A percentile compares a stretch with the other conserved stretches of the same genome.
These are phyloP conservation scores for Lasiodiplodia citricola DNA, from an alignment of 2,329 filamentous ascomycete genomes.

Conservation along the genomic window DNA sequence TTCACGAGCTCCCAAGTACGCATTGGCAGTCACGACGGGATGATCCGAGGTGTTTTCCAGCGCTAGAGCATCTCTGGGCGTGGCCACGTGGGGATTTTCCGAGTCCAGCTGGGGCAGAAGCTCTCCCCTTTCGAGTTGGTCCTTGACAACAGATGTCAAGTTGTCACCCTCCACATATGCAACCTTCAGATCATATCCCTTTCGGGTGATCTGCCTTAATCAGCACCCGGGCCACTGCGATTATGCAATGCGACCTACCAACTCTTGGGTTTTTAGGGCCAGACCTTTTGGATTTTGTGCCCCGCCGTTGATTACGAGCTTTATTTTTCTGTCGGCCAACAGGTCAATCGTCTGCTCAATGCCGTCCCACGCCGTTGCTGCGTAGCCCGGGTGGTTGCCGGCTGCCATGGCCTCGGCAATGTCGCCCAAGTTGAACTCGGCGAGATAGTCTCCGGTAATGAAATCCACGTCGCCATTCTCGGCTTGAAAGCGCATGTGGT, in stretches of 20 bases:
- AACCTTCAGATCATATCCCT: constrained; percentile 44
- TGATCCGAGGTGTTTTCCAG: constrained; percentile 40
- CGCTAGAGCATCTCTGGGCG: constrained; percentile 45
- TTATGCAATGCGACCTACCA: not conserved
- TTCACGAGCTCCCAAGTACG: constrained; percentile 56
- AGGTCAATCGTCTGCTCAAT: constrained; percentile 53
- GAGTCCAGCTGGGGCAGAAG: constrained; percentile 51
- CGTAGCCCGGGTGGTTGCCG: constrained; percentile 51
- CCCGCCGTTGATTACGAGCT: constrained; percentile 63
- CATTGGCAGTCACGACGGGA: constrained; percentile 44
- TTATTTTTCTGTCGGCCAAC: constrained; percentile 57
- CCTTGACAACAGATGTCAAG: constrained; percentile 41
- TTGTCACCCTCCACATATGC: constrained; percentile 56
- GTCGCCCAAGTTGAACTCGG: constrained; percentile 55
- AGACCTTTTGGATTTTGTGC: constrained; percentile 61
- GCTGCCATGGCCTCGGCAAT: constrained; percentile 45
- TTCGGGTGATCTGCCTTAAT: not conserved
- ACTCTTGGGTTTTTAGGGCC: constrained; percentile 51
- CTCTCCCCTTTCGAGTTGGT: constrained; percentile 41
- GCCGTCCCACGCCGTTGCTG: constrained; percentile 57
- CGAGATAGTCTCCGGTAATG: constrained; percentile 50
- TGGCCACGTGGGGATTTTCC: constrained; percentile 44
- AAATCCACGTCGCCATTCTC: constrained; percentile 45
- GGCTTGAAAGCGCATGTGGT: constrained; percentile 45
- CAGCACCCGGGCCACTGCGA: not conserved